Percentiles rank a stretch among this genome's conserved stretches.
Evolutionary conservation across 306 rosid species (phyloP).

Genomic region (Cucurbita maxima): DNA sequence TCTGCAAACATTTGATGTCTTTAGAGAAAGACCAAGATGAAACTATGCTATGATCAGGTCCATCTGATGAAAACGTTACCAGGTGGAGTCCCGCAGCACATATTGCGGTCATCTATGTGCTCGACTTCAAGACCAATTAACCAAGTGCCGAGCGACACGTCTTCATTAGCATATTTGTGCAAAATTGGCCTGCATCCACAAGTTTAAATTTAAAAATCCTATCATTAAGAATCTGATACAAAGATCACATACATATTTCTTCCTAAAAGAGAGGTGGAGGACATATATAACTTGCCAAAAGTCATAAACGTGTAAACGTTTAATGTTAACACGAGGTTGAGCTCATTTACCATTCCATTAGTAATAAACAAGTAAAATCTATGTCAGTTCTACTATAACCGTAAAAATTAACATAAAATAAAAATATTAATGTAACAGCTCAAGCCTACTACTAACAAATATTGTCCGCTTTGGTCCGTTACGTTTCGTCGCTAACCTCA

Average conservation of each 20-base stretch:
- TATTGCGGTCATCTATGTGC: conserved; percentile 85
- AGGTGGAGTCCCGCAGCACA: conserved; percentile 99
- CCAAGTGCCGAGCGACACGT: conserved; percentile 96
- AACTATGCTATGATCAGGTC: not conserved
- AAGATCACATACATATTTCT: not conserved
- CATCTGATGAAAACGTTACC: conserved; percentile 30
- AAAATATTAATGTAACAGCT: too few species aligned
- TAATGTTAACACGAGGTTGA: not conserved
- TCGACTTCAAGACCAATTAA: conserved; percentile 94
- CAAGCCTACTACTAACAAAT: too few species aligned
- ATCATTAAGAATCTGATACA: not conserved
- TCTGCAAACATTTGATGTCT: conserved; percentile 23
- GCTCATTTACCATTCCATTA: not conserved
- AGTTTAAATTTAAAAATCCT: not conserved
- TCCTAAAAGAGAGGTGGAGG: not conserved
- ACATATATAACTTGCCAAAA: not conserved
- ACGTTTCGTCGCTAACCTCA: too few species aligned
- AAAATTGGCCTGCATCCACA: conserved; percentile 57
- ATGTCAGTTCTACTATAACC: too few species aligned
- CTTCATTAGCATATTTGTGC: conserved; percentile 97
- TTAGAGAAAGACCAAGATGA: not conserved
- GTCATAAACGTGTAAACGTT: not conserved
- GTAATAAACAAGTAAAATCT: not conserved
- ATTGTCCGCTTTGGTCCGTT: too few species aligned
- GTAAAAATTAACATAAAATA: too few species aligned